Evolutionary conservation across 805 yeast genomes (phyloP), one percentile per base, ranked within the genome.

Genomic region (Pichia ethanolica): DNA sequence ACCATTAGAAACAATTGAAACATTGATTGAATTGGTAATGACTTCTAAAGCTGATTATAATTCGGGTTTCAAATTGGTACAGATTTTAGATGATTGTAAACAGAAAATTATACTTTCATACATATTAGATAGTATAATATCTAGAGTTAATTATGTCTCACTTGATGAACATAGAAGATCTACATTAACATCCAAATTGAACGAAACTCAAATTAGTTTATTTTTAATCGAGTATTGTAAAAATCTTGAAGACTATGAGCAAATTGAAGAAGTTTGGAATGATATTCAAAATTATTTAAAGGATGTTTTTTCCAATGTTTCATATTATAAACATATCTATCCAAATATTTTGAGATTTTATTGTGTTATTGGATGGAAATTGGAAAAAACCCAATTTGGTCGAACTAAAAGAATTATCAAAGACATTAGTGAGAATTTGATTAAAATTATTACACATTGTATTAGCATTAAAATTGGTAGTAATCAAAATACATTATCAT

Each of bases 81-180:
- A 86, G 62, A 82, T 86, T 3, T 67, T 90, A 44, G 97, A 90
- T 66, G 91, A 93, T 0, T 85, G 95, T 7, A 78, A 86, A 54
- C 86, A 95, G 0, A 86, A 81, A 49, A 58, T 78, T 5, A 85
- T 95, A 0, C 68, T 89, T 12, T 90, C 95, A 0, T 75, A 78
- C 56, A 67, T 89, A 5, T 71, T 87, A 55, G 72, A 77, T 49
- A 71, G 86, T 0, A 71, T 84, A 34, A 60, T 65, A 26, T 68
- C 79, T 9, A 68, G 84, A 51, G 69, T 78, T 9, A 71, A 69
- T 51, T 64, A 65, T 1, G 44, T 61, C 2, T 50, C 62, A 20
- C 46, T 61, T 13, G 65, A 59, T 1, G 49, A 55, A 34, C 47
- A 50, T n/a, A 62, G 63, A 9, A 68, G 67, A 47, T 77, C 87